These are phyloP conservation scores for Catharanthus roseus DNA, from an alignment of 257 asterid species.

Conservation along the genomic window DNA sequence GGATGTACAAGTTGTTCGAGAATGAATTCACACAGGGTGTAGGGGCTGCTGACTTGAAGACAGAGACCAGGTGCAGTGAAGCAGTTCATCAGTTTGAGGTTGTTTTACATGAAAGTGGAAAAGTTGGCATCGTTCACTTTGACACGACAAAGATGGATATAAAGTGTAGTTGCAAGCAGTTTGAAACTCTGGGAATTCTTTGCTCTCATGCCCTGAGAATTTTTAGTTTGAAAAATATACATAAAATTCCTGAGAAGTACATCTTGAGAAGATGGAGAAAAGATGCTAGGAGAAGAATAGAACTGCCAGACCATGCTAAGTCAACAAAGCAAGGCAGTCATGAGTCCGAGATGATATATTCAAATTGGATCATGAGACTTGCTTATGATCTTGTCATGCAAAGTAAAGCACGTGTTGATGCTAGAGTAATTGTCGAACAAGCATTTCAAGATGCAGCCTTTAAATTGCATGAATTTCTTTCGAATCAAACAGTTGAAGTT, in stretches of 20 bases:
- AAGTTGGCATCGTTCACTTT: not conserved
- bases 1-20: conserved; percentile 9
- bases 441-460: not conserved
- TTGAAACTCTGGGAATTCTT: conserved; percentile 14
- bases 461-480: not conserved
- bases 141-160: not conserved
- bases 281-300: not conserved
- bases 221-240: conserved; percentile 3
- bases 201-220: conserved; percentile 14
- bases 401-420: conserved; percentile 9
- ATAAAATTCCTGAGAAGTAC: not conserved
- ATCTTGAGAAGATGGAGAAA: conserved; percentile 7
- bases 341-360: conserved; percentile 12
- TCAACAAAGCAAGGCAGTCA: not conserved
- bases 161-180: conserved; percentile 3
- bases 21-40: conserved; percentile 1
- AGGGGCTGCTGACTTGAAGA: not conserved
- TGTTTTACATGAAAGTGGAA: not conserved
- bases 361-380: conserved; percentile 7
- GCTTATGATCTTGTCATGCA: conserved; percentile 8
- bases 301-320: not conserved
- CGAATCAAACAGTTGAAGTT: not conserved
- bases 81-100: not conserved
- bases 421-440: conserved; percentile 2
- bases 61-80: not conserved